Conservation (phyloP, 2,329 filamentous ascomycete species). For the Fusarium lateritium region DNA sequence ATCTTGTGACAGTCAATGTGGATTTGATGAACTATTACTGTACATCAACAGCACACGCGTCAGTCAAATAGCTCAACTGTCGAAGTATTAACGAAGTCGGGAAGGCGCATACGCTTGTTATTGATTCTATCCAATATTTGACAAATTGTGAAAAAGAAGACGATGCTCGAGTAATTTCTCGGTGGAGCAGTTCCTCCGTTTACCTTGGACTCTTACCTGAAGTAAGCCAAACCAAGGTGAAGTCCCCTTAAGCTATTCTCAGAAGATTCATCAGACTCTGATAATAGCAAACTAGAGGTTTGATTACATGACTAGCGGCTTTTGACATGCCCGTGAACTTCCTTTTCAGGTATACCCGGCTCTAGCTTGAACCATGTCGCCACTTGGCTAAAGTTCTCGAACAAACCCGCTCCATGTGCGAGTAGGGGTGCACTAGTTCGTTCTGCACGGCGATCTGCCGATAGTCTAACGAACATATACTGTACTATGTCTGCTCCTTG, state of each 20-base stretch:
- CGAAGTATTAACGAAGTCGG: constrained; percentile 17
- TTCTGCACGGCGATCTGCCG: constrained; percentile 36
- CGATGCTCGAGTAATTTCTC: constrained; percentile 3
- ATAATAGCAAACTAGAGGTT: constrained; percentile 21
- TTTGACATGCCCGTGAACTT: constrained; percentile 32
- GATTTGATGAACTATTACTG: neutral
- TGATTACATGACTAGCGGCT: constrained; percentile 36
- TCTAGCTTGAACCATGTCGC: constrained; percentile 32
- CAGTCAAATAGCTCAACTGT: constrained; percentile 3
- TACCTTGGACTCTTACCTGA: constrained; percentile 15
- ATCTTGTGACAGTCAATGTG: neutral
- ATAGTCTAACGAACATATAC: constrained; percentile 16
- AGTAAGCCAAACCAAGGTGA: constrained; percentile 14
- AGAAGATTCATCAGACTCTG: constrained; percentile 27
- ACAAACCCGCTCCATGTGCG: constrained; percentile 7
- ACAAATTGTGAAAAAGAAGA: constrained; percentile 4
- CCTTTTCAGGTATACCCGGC: constrained; percentile 36
- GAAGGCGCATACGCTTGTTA: neutral
- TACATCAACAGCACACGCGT: constrained; percentile 8
- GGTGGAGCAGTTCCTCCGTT: constrained; percentile 9
- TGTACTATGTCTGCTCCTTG: constrained; percentile 26
- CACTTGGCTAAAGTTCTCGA: constrained; percentile 32
- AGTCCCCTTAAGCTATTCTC: constrained; percentile 23
- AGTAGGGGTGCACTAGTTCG: constrained; percentile 13
- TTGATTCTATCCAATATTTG: neutral